Conservation (phyloP, 2,329 filamentous ascomycete species). For the Colletotrichum sp. region DNA sequence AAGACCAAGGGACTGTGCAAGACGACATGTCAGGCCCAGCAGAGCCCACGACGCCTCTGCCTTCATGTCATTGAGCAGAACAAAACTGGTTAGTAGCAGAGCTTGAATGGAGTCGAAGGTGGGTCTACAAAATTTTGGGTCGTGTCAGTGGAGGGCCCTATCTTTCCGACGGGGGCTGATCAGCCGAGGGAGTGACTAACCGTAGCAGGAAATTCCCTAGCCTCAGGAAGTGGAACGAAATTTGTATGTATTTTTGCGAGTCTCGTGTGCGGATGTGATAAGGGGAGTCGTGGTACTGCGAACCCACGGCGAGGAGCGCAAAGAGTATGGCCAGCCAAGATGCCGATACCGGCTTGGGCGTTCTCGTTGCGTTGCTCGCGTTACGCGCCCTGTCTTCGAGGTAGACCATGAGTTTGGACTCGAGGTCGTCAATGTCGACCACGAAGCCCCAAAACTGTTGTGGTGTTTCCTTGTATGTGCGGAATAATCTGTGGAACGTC, state of each 20-base stretch:
- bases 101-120: conserved; percentile 72
- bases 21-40: conserved; percentile 66
- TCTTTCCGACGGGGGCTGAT: background rate
- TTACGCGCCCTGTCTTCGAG: conserved; percentile 67
- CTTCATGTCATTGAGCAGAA: conserved; percentile 73
- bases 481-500: conserved; percentile 56
- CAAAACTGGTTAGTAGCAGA: conserved; percentile 66
- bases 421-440: conserved; percentile 69
- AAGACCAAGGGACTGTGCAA: conserved; percentile 69
- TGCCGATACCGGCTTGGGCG: conserved; percentile 60
- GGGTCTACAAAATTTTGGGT: conserved; percentile 43
- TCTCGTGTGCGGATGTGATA: conserved; percentile 66
- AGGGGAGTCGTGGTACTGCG: conserved; percentile 69
- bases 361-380: conserved; percentile 49
- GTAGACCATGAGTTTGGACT: conserved; percentile 69
- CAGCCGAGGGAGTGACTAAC: conserved; percentile 33
- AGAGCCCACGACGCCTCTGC: conserved; percentile 72
- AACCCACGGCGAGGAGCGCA: conserved; percentile 68
- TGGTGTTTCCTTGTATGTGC: conserved; percentile 70
- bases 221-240: conserved; percentile 69
- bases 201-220: conserved; percentile 68
- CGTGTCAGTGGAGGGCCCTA: conserved; percentile 5
- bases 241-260: conserved; percentile 66
- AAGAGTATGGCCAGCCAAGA: conserved; percentile 73
- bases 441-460: conserved; percentile 74